Evolutionary conservation across 2,329 filamentous ascomycete species (phyloP).

Genomic region (Fusarium sp.): DNA sequence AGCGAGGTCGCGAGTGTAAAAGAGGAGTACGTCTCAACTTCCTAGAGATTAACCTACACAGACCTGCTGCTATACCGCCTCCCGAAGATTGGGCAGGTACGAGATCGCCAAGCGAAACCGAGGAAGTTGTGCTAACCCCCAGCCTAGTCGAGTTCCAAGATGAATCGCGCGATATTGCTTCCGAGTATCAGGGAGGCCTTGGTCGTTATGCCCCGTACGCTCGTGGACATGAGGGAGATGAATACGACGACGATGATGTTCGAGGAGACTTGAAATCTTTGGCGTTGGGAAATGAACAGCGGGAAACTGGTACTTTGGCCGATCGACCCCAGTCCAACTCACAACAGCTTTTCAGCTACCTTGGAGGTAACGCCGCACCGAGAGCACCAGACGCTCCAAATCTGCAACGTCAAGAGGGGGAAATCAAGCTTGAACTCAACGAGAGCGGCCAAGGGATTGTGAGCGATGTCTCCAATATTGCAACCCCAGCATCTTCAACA

Average conservation of each 20-base stretch:
- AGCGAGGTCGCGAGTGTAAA: conserved; percentile 86
- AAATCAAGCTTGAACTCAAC: conserved; percentile 8
- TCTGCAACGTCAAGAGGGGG: not conserved
- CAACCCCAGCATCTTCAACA: conserved; percentile 38
- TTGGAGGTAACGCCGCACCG: not conserved
- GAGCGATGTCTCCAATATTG: conserved; percentile 40
- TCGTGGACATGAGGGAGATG: not conserved
- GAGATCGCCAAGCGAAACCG: not conserved
- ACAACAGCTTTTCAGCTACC: conserved; percentile 3
- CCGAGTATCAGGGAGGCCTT: conserved; percentile 84
- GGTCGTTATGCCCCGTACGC: conserved; percentile 69
- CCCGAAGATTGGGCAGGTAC: conserved; percentile 41
- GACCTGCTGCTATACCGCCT: conserved; percentile 63
- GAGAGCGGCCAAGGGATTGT: conserved; percentile 10
- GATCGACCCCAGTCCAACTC: conserved; percentile 6
- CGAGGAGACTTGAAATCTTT: not conserved
- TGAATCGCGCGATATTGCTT: conserved; percentile 89
- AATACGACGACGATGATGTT: not conserved
- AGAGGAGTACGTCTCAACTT: conserved; percentile 90
- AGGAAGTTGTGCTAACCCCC: conserved; percentile 16
- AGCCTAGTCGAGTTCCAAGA: conserved; percentile 78
- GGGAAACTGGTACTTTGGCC: not conserved
- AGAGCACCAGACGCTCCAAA: conserved; percentile 1
- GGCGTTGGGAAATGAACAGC: not conserved
- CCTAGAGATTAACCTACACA: conserved; percentile 80